These are phyloP conservation scores for Glycine soja DNA, from an alignment of 306 rosid genomes.

Conservation along the genomic window DNA sequence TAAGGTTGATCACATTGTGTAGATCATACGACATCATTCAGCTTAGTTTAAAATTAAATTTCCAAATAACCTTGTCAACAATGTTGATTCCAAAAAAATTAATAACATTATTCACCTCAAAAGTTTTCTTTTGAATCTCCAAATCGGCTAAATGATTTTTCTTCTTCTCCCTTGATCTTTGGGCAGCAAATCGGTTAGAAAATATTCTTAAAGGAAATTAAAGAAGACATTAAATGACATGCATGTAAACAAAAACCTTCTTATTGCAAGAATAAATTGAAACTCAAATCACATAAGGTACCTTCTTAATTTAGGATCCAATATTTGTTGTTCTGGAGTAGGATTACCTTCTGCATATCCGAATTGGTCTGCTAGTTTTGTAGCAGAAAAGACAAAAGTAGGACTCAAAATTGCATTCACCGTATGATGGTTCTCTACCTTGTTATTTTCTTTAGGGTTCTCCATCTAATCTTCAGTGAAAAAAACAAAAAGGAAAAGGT, in stretches of 20 bases:
- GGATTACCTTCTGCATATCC: neutral
- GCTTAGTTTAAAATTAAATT: too few relatives aligned
- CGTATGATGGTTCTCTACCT: slow-evolving; percentile 15
- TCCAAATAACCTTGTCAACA: neutral
- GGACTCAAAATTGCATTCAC: neutral
- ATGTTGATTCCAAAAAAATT: neutral
- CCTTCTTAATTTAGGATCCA: slow-evolving; percentile 42
- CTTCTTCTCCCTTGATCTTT: slow-evolving; percentile 2
- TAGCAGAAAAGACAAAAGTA: too few relatives aligned
- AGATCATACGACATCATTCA: too few relatives aligned
- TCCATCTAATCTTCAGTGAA: neutral
- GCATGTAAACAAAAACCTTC: neutral
- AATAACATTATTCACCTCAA: slow-evolving; percentile 23
- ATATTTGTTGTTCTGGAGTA: too few relatives aligned
- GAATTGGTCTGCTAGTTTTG: neutral
- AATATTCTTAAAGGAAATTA: neutral
- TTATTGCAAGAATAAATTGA: neutral
- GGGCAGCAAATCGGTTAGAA: slow-evolving; percentile 30
- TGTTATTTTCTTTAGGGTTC: neutral
- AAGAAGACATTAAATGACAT: neutral
- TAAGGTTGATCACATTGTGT: too few relatives aligned
- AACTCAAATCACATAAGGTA: neutral
- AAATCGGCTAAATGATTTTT: neutral
- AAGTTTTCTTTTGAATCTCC: neutral
- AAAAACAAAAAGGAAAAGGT: neutral